Percentiles rank a stretch among this genome's conserved stretches.
Conservation (phyloP, 2,329 filamentous ascomycete species). For the Aureobasidium mangrovei region DNA sequence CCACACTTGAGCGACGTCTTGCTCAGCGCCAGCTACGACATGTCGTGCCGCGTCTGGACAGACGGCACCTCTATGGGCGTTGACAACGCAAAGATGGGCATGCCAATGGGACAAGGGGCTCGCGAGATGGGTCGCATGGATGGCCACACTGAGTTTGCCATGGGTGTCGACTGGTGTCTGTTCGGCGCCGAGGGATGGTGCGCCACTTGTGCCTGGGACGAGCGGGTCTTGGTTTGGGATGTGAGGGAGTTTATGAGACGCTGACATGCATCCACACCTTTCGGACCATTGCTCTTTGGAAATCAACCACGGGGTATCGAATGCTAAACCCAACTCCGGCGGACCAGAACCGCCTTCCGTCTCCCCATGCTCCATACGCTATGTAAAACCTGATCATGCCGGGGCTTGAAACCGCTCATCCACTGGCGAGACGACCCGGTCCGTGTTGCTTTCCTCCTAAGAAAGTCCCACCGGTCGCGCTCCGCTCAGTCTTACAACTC, state of each 20-base stretch:
- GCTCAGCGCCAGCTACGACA: conserved; percentile 89
- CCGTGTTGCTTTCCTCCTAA: conserved; percentile 1
- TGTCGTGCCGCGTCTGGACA: conserved; percentile 92
- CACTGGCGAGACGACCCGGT: not conserved
- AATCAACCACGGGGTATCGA: conserved; percentile 3
- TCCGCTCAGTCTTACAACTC: conserved; percentile 48
- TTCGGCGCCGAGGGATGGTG: conserved; percentile 96
- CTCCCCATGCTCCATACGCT: conserved; percentile 2
- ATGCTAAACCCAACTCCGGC: conserved; percentile 2
- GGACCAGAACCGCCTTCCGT: not conserved
- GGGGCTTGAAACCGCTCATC: not conserved
- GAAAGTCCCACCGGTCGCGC: conserved; percentile 37
- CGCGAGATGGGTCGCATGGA: conserved; percentile 80
- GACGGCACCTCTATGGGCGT: conserved; percentile 56
- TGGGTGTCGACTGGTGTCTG: conserved; percentile 94
- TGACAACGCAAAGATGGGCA: conserved; percentile 23
- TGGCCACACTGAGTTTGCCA: conserved; percentile 88
- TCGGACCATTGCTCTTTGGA: not conserved
- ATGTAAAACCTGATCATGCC: conserved; percentile 6
- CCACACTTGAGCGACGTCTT: conserved; percentile 86
- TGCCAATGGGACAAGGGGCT: conserved; percentile 21
- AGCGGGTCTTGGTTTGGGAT: conserved; percentile 86
- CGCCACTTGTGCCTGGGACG: conserved; percentile 90
- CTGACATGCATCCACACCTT: conserved; percentile 14
- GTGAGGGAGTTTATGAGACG: conserved; percentile 55